Evolutionary conservation across 805 yeast species (phyloP).

Genomic region (Sugiyamaella mastotermitis): DNA sequence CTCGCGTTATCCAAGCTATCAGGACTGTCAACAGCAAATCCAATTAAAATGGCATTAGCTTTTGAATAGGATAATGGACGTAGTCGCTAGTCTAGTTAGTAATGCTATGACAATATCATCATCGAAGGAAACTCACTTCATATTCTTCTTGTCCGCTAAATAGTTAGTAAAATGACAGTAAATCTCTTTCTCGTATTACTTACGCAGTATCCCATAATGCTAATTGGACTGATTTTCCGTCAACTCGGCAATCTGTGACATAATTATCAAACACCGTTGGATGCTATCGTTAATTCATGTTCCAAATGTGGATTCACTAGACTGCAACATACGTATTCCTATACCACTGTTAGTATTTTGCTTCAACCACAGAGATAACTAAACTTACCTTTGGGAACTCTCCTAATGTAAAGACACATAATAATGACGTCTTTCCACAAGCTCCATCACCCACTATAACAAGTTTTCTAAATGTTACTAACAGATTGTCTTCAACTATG

Average conservation of each 20-base stretch:
- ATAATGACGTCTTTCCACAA: slow-evolving; percentile 84
- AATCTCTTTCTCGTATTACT: slow-evolving; percentile 11
- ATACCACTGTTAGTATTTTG: slow-evolving; percentile 1
- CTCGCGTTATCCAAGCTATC: slow-evolving; percentile 81
- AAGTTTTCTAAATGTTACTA: slow-evolving; percentile 62
- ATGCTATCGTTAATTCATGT: slow-evolving; percentile 40
- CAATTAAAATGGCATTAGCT: slow-evolving; percentile 80
- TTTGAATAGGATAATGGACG: slow-evolving; percentile 84
- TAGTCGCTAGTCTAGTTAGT: slow-evolving; percentile 38
- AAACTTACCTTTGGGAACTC: slow-evolving; percentile 74
- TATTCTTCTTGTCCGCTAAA: slow-evolving; percentile 85
- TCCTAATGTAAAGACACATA: slow-evolving; percentile 88
- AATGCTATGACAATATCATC: no score
- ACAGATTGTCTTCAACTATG: not conserved
- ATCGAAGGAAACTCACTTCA: slow-evolving; percentile 36
- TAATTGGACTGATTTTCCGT: slow-evolving; percentile 82
- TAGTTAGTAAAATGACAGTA: not conserved
- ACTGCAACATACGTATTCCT: slow-evolving; percentile 8
- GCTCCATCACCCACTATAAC: slow-evolving; percentile 96
- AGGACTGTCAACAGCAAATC: slow-evolving; percentile 77
- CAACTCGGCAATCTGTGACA: slow-evolving; percentile 90
- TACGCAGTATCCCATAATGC: slow-evolving; percentile 91
- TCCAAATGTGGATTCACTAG: not conserved
- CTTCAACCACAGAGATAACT: not conserved
- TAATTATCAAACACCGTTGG: slow-evolving; percentile 95